Conservation (phyloP, 2,329 filamentous ascomycete species). For the Ophiostoma pallidulum region DNA sequence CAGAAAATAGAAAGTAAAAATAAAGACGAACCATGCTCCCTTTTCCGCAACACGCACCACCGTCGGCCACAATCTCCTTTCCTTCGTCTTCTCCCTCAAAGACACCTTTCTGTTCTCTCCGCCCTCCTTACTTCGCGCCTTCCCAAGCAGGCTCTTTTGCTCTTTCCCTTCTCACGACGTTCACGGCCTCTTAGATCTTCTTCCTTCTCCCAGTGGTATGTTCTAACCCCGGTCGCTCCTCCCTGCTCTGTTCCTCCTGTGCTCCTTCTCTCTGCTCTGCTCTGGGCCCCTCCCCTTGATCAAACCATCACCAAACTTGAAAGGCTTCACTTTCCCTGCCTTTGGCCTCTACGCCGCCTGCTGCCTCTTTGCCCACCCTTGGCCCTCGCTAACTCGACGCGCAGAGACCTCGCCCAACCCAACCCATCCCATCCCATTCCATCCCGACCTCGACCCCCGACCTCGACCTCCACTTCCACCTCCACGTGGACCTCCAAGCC, state of each 20-base stretch:
- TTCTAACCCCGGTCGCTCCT: background rate
- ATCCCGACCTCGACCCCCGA: background rate
- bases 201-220: constrained; percentile 4
- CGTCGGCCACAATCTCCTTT: background rate
- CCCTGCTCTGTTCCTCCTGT: background rate
- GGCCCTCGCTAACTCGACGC: constrained; percentile 7
- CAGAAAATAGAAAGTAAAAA: background rate
- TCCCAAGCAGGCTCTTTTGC: background rate
- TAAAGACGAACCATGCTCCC: background rate
- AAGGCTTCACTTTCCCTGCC: no score
- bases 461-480: no score
- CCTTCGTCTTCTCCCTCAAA: background rate
- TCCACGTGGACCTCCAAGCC: no score
- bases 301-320: no score
- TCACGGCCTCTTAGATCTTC: constrained; percentile 7
- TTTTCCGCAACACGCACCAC: constrained; percentile 4
- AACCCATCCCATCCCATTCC: background rate
- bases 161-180: background rate
- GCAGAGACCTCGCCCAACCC: constrained; percentile 5
- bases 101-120: background rate
- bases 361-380: no score
- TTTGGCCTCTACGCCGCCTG: no score
- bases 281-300: background rate
- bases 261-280: background rate
- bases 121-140: background rate